Evolutionary conservation across 495 filamentous ascomycete species (phyloP).

Genomic region (Daldinia childiae): DNA sequence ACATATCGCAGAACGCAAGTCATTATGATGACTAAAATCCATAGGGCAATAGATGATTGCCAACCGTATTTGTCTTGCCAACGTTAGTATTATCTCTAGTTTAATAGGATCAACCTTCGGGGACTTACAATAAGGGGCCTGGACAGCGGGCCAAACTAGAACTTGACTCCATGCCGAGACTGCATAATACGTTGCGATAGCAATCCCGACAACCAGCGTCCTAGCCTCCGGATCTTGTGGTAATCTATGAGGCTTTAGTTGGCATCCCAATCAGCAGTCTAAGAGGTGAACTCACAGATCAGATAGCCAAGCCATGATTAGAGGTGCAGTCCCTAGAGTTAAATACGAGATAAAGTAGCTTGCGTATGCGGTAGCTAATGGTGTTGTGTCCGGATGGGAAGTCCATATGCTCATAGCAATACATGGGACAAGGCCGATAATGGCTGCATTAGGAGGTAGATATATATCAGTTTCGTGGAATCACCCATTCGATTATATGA

Average conservation of each 20-base stretch:
- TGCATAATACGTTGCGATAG: slow-evolving; percentile 53
- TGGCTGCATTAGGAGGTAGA: slow-evolving; percentile 11
- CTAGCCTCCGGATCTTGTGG: slow-evolving; percentile 54
- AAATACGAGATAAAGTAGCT: slow-evolving; percentile 54
- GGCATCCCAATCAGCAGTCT: not conserved
- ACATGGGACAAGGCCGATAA: slow-evolving; percentile 51
- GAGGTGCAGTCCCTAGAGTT: slow-evolving; percentile 50
- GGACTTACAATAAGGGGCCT: slow-evolving; percentile 52
- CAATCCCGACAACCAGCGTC: slow-evolving; percentile 51
- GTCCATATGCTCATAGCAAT: slow-evolving; percentile 55
- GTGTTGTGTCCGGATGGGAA: slow-evolving; percentile 41
- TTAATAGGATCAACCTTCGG: not conserved
- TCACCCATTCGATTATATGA: not conserved
- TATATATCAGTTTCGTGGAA: not conserved
- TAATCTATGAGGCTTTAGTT: slow-evolving; percentile 32
- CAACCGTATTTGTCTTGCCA: slow-evolving; percentile 49
- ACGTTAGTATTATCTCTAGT: slow-evolving; percentile 4
- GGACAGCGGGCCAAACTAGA: slow-evolving; percentile 53
- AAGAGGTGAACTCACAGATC: slow-evolving; percentile 43
- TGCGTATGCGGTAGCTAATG: slow-evolving; percentile 49
- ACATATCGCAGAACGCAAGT: slow-evolving; percentile 41
- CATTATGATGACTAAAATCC: slow-evolving; percentile 48
- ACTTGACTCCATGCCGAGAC: slow-evolving; percentile 54
- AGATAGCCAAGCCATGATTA: slow-evolving; percentile 55
- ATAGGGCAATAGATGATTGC: slow-evolving; percentile 52